Base-by-base conservation (phyloP, 2,329 filamentous ascomycete species). In the Clarireedia paspali region DNA sequence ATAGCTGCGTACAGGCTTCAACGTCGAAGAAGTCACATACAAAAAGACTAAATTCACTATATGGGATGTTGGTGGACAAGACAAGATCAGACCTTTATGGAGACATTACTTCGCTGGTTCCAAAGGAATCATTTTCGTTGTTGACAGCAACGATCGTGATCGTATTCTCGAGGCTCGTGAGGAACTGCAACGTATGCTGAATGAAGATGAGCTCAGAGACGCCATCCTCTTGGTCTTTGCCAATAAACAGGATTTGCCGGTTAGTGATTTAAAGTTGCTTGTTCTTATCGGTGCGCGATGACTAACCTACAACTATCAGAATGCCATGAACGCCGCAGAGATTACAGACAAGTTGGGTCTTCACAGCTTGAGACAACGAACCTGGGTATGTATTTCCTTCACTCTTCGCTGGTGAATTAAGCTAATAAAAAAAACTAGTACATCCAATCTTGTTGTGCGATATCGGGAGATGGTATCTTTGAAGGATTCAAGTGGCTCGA, bases 31-130 rank as follows among this genome's bases (percentile, higher is more conserved):
- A 56, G 94, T 99, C 75, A 91, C 95, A 75, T 97, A 97, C 83
- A 96, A 96, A 85, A 99, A 99, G 85, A 96, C 96, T 71, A 91
- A 96, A 75, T 99, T 99, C 83, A 97, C 92, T 75, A 94, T 99
- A 74, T 99, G 94, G 94, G 94, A 97, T 81, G 94, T 99, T 72
- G 94, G 94, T 82, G 94, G 94, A 75, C 94, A 99, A 82, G 94
- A 99, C 85, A 97, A 97, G 89, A 99, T 99, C 74, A 86, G 94
- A 75, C 94, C 94, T 72, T 82, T 99, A 72, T 99, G 94, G 94
- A 91, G 94, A 80, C 94, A 97, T 78, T 99, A 99, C 82, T 99
- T 97, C 86, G 91, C 95, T 78, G 95, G 95, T 78, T 99, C 94
- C 67, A 94, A 99, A 78, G 94, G 94, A 74, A 92, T 99, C 75